Evolutionary conservation across 148 eudicot genomes (phyloP).

Genomic region (Rhododendron griersonianum): DNA sequence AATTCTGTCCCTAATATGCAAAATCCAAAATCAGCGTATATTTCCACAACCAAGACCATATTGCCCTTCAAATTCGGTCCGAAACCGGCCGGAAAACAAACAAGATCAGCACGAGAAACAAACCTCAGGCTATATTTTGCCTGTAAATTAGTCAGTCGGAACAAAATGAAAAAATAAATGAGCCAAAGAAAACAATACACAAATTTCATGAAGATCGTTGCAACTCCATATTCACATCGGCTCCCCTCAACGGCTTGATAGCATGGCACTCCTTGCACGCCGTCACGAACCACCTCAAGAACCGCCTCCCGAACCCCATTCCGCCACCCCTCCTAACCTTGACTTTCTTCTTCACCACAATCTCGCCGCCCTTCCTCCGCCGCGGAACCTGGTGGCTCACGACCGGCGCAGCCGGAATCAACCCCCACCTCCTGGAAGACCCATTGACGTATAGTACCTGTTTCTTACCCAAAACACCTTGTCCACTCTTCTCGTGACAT

Average conservation of each 20-base stretch:
- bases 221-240: not conserved
- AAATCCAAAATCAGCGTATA: not conserved
- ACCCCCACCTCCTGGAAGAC: slow-evolving; percentile 58
- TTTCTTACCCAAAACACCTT: slow-evolving; percentile 7
- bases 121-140: not conserved
- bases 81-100: not conserved
- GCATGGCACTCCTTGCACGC: slow-evolving; percentile 76
- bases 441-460: slow-evolving; percentile 1
- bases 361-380: slow-evolving; percentile 22
- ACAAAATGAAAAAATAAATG: not conserved
- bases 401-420: slow-evolving; percentile 48
- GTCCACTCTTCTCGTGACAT: not conserved
- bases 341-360: slow-evolving; percentile 9
- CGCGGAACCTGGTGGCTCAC: slow-evolving; percentile 38
- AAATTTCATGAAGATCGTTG: not conserved
- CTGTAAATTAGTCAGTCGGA: not conserved
- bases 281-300: slow-evolving; percentile 47
- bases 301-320: slow-evolving; percentile 34
- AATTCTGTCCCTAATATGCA: too few species aligned
- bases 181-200: not conserved
- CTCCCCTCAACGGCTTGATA: slow-evolving; percentile 19
- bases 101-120: not conserved
- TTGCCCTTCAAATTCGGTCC: not conserved
- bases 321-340: not conserved
- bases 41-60: not conserved